Evolutionary conservation across 2,329 filamentous ascomycete species (phyloP), one percentile per base, ranked within the genome.

Genomic region (Fusarium sp.): DNA sequence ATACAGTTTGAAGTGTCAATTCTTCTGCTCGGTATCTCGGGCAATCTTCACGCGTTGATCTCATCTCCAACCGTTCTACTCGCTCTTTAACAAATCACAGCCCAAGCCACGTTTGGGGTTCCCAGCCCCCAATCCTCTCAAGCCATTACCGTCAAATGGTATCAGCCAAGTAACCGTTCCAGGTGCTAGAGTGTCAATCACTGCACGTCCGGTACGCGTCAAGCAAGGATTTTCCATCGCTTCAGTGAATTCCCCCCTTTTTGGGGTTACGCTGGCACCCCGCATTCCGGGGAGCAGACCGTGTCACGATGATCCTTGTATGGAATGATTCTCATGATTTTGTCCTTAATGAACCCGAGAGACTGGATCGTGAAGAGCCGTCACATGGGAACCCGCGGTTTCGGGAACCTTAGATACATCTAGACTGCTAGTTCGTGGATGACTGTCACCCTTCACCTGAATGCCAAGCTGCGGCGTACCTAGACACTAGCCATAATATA

Each of bases 51-150:
- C 14, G 52, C 62, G 52, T 41, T 45, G 4, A 25, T 21, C 10
- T 42, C 34, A 26, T 34, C 49, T 58, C 50, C 61, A 64, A 64
- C 42, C 18, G 9, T 31, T 37, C 4, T 6, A 11, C 6, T 37
- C 34, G 34, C 34, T 11, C 18, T 37, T 37, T 2, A 37, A n/a
- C 34, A 37, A 37, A 37, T 37, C 34, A 37, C 34, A 50, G 34
- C n/a, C 26, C 43, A 23, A 26, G 41, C 14, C 46, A 59, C 44
- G 41, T 57, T 65, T 65, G 61, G 61, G 62, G 62, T 66, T 54
- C 28, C 6, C 45, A 21, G 18, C 60, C 62, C 62, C 62, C 62
- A 65, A 65, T 43, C 42, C 42, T 58, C 21, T 21, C 12, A 13
- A 28, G n/a, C 25, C 50, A 45, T 23, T 19, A 12, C 25, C 14